Percentiles rank a stretch among this genome's conserved stretches.
Evolutionary conservation across 306 rosid genomes (phyloP).

Genomic region (Prinsepia uniflora): DNA sequence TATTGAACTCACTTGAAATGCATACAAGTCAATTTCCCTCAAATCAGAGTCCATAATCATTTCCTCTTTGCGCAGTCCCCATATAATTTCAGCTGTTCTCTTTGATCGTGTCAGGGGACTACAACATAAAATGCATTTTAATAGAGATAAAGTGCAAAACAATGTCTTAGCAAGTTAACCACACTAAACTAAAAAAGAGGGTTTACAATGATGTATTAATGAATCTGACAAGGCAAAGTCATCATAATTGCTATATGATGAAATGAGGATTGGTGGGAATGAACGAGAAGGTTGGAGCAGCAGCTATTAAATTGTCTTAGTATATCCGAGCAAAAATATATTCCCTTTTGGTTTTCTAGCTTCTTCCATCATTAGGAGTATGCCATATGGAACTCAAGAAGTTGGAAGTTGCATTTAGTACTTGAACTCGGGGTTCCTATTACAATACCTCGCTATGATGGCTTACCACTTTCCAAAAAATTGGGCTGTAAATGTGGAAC

Average conservation of each 20-base stretch:
- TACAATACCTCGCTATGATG: not conserved
- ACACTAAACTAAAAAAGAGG: not conserved
- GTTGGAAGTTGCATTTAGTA: not conserved
- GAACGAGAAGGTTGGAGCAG: not conserved
- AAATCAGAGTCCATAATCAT: conserved; percentile 57
- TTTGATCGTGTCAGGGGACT: conserved; percentile 79
- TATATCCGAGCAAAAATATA: not conserved
- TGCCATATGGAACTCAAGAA: no score
- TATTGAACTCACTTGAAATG: conserved; percentile 70
- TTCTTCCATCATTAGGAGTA: not conserved
- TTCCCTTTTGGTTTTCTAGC: not conserved
- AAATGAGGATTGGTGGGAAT: not conserved
- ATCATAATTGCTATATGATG: not conserved
- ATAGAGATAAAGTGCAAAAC: not conserved
- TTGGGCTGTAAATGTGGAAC: not conserved
- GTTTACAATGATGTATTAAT: not conserved
- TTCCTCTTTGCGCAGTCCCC: conserved; percentile 55
- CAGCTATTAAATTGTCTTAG: not conserved
- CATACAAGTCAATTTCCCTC: conserved; percentile 88
- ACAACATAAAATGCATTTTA: conserved; percentile 18
- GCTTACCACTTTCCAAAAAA: not conserved
- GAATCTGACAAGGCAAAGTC: not conserved
- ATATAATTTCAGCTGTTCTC: conserved; percentile 88
- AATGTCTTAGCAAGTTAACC: not conserved
- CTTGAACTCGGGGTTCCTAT: not conserved